Base-by-base conservation (phyloP, 441 rosid genomes). In the Corymbia citriodora region DNA sequence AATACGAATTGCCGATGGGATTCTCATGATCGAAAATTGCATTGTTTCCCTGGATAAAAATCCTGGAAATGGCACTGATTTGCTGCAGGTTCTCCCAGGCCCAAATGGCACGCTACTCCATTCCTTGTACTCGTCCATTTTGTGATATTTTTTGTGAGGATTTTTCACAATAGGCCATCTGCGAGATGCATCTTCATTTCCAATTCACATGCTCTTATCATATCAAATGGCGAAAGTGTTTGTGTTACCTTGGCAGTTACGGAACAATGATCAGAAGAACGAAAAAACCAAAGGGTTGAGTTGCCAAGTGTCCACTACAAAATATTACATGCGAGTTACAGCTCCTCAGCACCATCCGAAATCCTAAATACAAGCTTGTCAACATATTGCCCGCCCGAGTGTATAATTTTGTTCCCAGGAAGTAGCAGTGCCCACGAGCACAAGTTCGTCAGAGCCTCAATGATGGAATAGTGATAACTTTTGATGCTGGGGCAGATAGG, bases 201-300 rank as follows among this genome's bases (percentile, higher is more conserved):
- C 40, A 68, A 33, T 68, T 68, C 79, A 31, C 36, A 16, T 15
- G 18, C 23, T 68, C 79, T 68, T 31, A 31, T 14, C 17, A 9
- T 31, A 31, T 36, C 40, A 8, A 68, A 17, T 31, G 21, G 23
- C 6, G 40, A 31, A 68, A 68, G 12, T 1, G 10, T 10, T 31
- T 31, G 12, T 17, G 23, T 68, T 68, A 4, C 8, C 40, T 16
- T 2, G 21, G 7, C 31, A 68, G 21, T 68, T 18, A 31, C 23
- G 1, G 23, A 68, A 2, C 3, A 19, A 2, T 31, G 11, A 68
- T 31, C 0, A 33, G 45, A 40, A 40, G 45, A 40, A 40, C 6
- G 45, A 3, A 68, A 68, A 9, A 68, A 16, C 9, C 11, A 31
- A 68, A 68, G 79, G 45, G 3, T 68, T 19, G 12, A 8, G 45